Percentiles rank a stretch among this genome's conserved stretches.
These are phyloP conservation scores for Camellia sinensis DNA, from an alignment of 148 eudicot species.

Conservation along the genomic window DNA sequence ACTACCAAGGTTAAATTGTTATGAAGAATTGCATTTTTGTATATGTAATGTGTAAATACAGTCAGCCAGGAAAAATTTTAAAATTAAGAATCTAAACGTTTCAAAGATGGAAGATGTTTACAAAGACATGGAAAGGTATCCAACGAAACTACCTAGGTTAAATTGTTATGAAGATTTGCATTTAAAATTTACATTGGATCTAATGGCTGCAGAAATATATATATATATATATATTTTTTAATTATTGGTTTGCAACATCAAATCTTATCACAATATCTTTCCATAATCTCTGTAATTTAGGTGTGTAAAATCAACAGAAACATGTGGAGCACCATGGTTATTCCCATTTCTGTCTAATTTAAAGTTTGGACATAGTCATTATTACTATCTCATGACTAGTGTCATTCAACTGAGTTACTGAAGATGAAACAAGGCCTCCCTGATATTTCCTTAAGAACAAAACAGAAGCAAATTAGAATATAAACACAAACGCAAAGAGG, in stretches of 20 bases:
- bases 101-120: neutral
- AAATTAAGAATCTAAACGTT: neutral
- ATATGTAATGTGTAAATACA: too few species aligned
- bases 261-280: neutral
- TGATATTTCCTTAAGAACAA: neutral
- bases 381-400: neutral
- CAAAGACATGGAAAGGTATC: neutral
- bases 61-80: neutral
- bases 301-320: neutral
- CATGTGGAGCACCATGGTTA: neutral
- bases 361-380: neutral
- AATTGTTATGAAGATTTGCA: neutral
- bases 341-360: neutral
- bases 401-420: neutral
- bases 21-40: neutral
- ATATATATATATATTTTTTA: too few species aligned
- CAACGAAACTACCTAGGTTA: neutral
- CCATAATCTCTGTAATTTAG: neutral
- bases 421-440: neutral
- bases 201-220: neutral
- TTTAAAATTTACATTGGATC: neutral
- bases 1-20: neutral
- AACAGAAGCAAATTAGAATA: neutral
- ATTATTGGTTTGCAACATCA: neutral
- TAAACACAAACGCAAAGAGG: neutral